Conservation (phyloP, 2,329 filamentous ascomycete genomes). For the Penicillium sp. region DNA sequence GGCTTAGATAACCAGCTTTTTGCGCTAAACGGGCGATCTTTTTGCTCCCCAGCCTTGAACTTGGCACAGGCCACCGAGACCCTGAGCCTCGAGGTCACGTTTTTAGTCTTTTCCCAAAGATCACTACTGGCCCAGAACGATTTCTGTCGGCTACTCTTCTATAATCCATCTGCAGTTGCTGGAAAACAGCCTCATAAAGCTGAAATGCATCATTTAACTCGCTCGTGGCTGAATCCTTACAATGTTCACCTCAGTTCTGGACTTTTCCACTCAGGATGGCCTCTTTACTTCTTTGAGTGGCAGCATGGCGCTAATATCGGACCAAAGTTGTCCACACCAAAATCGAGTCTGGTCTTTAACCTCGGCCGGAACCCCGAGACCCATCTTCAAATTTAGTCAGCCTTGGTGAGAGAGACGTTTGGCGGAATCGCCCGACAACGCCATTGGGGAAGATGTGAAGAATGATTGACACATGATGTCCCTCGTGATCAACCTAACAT, state of each 20-base stretch:
- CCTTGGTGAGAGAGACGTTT: too few relatives aligned
- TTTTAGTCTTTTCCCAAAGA: background rate
- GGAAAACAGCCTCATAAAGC: too few relatives aligned
- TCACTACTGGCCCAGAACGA: too few relatives aligned
- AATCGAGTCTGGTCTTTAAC: background rate
- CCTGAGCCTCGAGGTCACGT: slow-evolving; percentile 12
- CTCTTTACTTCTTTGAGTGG: slow-evolving; percentile 11
- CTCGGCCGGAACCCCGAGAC: background rate
- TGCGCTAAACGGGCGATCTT: slow-evolving; percentile 23
- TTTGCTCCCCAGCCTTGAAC: background rate
- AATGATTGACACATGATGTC: too few relatives aligned
- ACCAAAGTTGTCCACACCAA: slow-evolving; percentile 5
- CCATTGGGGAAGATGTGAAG: too few relatives aligned
- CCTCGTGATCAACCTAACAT: too few relatives aligned
- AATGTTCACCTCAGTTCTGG: background rate
- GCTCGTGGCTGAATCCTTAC: background rate
- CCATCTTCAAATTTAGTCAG: too few relatives aligned
- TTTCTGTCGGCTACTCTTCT: too few relatives aligned
- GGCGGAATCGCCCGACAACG: too few relatives aligned
- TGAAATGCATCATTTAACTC: too few relatives aligned
- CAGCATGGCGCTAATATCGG: slow-evolving; percentile 12
- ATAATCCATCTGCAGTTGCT: too few relatives aligned
- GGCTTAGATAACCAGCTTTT: slow-evolving; percentile 5
- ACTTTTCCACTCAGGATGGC: background rate
- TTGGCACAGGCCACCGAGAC: slow-evolving; percentile 13